Evolutionary conservation across 192 early-diverging fungal genomes (phyloP).

Genomic region (Backusella tarrabulga): DNA sequence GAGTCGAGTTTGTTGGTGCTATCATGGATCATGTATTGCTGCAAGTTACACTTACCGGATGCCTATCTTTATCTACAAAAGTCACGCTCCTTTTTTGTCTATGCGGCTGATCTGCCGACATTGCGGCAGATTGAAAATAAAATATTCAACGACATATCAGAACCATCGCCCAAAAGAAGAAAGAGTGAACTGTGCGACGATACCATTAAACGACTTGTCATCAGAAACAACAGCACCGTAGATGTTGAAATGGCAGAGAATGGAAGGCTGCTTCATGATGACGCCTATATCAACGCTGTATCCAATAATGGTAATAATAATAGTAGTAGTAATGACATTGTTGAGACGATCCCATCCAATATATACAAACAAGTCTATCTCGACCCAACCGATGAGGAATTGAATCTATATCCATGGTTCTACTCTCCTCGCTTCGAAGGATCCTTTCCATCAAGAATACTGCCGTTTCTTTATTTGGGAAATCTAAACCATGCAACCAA

Average conservation of each 20-base stretch:
- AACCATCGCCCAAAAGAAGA: slow-evolving; percentile 8
- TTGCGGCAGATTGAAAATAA: slow-evolving; percentile 42
- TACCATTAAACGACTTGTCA: neutral
- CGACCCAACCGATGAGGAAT: neutral
- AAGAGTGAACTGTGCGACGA: neutral
- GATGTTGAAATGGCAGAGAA: neutral
- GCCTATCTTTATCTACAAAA: slow-evolving; percentile 54
- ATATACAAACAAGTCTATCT: neutral
- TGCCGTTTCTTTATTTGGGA: slow-evolving; percentile 58
- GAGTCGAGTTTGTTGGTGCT: slow-evolving; percentile 50
- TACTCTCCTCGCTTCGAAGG: slow-evolving; percentile 55
- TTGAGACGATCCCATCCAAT: neutral
- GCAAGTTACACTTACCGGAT: slow-evolving; percentile 43
- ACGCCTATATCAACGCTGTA: neutral
- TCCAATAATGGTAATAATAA: neutral
- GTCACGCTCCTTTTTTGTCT: slow-evolving; percentile 59
- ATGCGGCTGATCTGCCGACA: slow-evolving; percentile 45
- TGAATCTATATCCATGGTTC: slow-evolving; percentile 46
- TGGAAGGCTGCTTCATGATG: neutral
- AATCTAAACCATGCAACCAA: slow-evolving; percentile 66
- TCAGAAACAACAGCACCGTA: neutral
- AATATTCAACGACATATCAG: slow-evolving; percentile 33
- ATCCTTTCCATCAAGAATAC: slow-evolving; percentile 57
- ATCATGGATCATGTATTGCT: slow-evolving; percentile 48
- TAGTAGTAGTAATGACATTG: neutral